A percentile compares a stretch with the other conserved stretches of the same genome.
Conservation (phyloP, 305 asterid genomes). For the Lippia alba region DNA sequence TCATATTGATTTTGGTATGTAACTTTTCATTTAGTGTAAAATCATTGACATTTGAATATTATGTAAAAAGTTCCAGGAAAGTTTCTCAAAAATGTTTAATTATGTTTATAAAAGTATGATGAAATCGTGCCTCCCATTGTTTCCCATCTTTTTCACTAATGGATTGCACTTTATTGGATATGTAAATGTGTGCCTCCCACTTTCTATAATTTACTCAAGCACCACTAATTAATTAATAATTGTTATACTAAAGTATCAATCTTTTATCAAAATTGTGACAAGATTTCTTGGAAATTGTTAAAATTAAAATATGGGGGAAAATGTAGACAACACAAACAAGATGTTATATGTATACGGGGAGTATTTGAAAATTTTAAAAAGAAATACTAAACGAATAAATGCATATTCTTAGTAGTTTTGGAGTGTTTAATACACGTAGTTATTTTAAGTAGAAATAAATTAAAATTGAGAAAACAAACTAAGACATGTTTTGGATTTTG, state of each 20-base stretch:
- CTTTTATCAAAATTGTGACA: slow-evolving; percentile 6
- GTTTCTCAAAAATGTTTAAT: not conserved
- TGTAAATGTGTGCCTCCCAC: slow-evolving; percentile 24
- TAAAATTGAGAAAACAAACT: too few species aligned
- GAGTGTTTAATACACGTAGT: too few species aligned
- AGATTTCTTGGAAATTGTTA: not conserved
- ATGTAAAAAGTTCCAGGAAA: too few species aligned
- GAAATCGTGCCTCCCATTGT: slow-evolving; percentile 26
- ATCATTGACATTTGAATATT: not conserved
- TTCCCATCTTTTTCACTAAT: not conserved
- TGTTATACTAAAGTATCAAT: not conserved
- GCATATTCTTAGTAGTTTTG: too few species aligned
- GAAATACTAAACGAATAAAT: too few species aligned
- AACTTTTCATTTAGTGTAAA: not conserved
- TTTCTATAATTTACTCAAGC: not conserved
- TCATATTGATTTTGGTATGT: not conserved
- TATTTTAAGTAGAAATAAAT: too few species aligned
- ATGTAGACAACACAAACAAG: too few species aligned
- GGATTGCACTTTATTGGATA: slow-evolving; percentile 1
- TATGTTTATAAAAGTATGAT: not conserved
- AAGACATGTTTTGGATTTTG: too few species aligned
- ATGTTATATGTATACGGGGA: too few species aligned
- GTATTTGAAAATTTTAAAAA: too few species aligned
- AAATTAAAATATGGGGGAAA: not conserved
- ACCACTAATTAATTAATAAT: not conserved